These are phyloP conservation scores for Diaporthe sp. DNA, from an alignment of 2,329 filamentous ascomycete genomes.

Conservation along the genomic window DNA sequence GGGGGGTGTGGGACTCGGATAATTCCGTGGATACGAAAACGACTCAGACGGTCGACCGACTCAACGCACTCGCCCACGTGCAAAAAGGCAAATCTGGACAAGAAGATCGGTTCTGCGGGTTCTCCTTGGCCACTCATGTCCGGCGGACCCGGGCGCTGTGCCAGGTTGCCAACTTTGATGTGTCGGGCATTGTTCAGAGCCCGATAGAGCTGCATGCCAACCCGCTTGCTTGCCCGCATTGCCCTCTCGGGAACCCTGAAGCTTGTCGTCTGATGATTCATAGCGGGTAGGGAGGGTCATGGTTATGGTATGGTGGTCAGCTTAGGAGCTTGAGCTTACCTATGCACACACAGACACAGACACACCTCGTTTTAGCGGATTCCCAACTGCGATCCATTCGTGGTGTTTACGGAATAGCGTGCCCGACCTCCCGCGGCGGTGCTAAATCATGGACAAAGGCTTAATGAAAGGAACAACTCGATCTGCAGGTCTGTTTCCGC, in stretches of 20 bases:
- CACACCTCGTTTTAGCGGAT: background rate
- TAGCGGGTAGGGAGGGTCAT: background rate
- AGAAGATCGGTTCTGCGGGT: background rate
- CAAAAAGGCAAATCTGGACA: background rate
- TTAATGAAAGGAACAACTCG: background rate
- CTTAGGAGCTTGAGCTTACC: slow-evolving; percentile 11
- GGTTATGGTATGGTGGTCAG: slow-evolving; percentile 7
- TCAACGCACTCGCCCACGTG: background rate
- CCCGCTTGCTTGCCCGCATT: background rate
- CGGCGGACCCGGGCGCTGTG: background rate
- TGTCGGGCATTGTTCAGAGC: slow-evolving; percentile 6
- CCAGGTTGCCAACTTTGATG: background rate
- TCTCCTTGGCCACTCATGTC: slow-evolving; percentile 1
- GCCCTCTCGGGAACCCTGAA: background rate
- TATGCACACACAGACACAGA: background rate
- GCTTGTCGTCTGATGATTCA: slow-evolving; percentile 23
- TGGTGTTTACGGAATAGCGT: slow-evolving; percentile 1
- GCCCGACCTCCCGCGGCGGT: slow-evolving; percentile 2
- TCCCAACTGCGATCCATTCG: background rate
- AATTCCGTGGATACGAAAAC: slow-evolving; percentile 16
- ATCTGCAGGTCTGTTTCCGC: background rate
- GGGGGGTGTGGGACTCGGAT: background rate
- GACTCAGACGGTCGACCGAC: slow-evolving; percentile 11
- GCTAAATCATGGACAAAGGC: background rate
- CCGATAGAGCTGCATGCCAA: background rate